phyloP scores from a whole-genome alignment of 164 flowering plant genomes.

The Akebia trifoliata region DNA sequence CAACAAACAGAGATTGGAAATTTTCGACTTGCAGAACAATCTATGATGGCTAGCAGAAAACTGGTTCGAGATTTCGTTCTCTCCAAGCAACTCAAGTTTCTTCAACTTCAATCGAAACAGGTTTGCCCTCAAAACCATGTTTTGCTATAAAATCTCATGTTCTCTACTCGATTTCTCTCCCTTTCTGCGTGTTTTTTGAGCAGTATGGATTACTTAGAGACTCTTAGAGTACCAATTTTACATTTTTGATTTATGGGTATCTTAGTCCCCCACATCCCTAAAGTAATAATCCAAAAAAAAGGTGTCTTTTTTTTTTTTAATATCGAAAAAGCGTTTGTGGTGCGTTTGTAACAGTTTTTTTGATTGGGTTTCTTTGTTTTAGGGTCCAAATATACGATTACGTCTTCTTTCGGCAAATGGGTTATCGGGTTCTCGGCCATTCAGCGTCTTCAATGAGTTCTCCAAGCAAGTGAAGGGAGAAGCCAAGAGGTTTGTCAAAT shows the following conservation, averaged over 20 bases:
- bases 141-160: neutral
- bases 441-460: conserved; percentile 75
- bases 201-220: neutral
- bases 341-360: neutral
- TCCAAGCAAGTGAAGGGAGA: conserved; percentile 71
- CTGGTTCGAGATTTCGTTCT: conserved; percentile 53
- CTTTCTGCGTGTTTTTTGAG: neutral
- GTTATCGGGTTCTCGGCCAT: conserved; percentile 38
- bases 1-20: too few relatives aligned
- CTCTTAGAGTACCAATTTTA: neutral
- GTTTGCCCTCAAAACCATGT: conserved; percentile 13
- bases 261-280: neutral
- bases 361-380: conserved; percentile 12
- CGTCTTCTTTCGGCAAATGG: conserved; percentile 29
- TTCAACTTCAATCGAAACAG: conserved; percentile 29
- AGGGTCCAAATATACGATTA: conserved; percentile 26
- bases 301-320: neutral
- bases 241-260: neutral
- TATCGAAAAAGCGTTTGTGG: neutral
- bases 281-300: neutral
- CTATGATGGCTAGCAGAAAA: conserved; percentile 59
- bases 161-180: neutral
- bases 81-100: conserved; percentile 29
- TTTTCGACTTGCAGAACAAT: too few relatives aligned
- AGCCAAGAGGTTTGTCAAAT: conserved; percentile 31